Percentiles rank a stretch among this genome's conserved stretches.
phyloP scores from a whole-genome alignment of 1,284 basidiomycete species.

The Puccinia novopanici region DNA sequence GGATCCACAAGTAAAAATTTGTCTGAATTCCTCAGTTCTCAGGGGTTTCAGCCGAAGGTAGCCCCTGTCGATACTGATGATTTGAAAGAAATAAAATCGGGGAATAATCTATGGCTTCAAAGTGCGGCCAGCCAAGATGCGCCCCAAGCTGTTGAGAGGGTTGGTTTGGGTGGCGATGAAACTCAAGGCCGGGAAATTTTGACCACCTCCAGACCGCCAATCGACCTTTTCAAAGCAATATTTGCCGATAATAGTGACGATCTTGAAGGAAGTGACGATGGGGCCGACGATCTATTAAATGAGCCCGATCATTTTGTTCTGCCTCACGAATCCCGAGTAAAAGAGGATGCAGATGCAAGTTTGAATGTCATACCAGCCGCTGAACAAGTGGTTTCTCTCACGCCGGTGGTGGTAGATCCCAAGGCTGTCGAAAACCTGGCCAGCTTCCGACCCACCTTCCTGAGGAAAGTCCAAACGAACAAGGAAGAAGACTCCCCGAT shows the following conservation, averaged over 20 bases:
- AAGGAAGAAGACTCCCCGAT: conserved; percentile 1
- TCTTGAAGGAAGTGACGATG: conserved; percentile 24
- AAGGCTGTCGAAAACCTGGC: conserved; percentile 38
- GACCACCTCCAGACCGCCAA: conserved; percentile 79
- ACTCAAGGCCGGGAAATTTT: conserved; percentile 80
- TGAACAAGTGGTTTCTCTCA: conserved; percentile 23
- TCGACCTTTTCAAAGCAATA: conserved; percentile 84
- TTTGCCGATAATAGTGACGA: conserved; percentile 56
- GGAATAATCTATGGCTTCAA: conserved; percentile 24
- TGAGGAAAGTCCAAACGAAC: conserved; percentile 3
- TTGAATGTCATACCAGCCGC: not conserved
- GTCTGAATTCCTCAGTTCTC: conserved; percentile 53
- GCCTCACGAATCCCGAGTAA: not conserved
- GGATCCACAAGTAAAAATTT: conserved; percentile 54
- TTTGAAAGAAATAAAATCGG: conserved; percentile 61
- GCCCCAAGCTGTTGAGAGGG: conserved; percentile 59
- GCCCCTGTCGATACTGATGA: conserved; percentile 59
- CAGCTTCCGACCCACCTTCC: conserved; percentile 47
- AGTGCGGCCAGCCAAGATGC: conserved; percentile 15
- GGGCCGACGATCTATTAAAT: not conserved
- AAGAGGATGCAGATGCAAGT: conserved; percentile 6
- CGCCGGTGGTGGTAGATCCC: conserved; percentile 40
- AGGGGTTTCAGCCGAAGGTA: conserved; percentile 39
- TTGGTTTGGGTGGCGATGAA: conserved; percentile 86
- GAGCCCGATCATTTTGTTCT: not conserved